Percentiles rank a stretch among this genome's conserved stretches.
Evolutionary conservation across 2,329 filamentous ascomycete species (phyloP).

Genomic region (Onygenales sp.): DNA sequence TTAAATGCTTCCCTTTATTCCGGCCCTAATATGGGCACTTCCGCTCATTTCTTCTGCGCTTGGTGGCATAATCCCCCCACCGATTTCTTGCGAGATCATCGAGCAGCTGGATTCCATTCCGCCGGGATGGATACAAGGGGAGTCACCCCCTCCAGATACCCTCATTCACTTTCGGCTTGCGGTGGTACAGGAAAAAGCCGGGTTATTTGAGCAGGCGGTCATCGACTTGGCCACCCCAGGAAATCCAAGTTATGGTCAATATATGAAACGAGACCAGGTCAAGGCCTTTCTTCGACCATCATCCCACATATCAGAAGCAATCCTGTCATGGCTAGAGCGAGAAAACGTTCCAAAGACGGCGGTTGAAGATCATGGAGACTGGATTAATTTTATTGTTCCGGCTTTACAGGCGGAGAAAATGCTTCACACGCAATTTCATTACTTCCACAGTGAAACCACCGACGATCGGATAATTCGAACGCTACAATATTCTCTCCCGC

Average conservation of each 20-base stretch:
- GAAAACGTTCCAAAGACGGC: conserved; percentile 38
- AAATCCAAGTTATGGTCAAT: conserved; percentile 50
- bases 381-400: conserved; percentile 46
- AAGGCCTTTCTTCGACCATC: conserved; percentile 45
- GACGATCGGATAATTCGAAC: conserved; percentile 43
- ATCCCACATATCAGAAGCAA: conserved; percentile 36
- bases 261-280: conserved; percentile 53
- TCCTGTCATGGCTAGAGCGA: conserved; percentile 47
- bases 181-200: conserved; percentile 40
- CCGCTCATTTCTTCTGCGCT: not conserved
- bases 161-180: conserved; percentile 41
- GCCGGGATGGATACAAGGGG: conserved; percentile 23
- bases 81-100: conserved; percentile 14
- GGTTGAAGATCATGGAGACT: conserved; percentile 47
- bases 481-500: conserved; percentile 53
- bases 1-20: not conserved
- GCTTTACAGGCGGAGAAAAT: conserved; percentile 42
- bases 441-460: conserved; percentile 41
- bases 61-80: not conserved
- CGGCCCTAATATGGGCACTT: not conserved
- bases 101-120: conserved; percentile 23
- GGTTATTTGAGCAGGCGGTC: conserved; percentile 48
- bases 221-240: conserved; percentile 54
- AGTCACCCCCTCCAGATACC: conserved; percentile 24
- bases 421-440: conserved; percentile 48